These are phyloP conservation scores for Golubevia sp. DNA, from an alignment of 1,284 basidiomycete species.

Conservation along the genomic window DNA sequence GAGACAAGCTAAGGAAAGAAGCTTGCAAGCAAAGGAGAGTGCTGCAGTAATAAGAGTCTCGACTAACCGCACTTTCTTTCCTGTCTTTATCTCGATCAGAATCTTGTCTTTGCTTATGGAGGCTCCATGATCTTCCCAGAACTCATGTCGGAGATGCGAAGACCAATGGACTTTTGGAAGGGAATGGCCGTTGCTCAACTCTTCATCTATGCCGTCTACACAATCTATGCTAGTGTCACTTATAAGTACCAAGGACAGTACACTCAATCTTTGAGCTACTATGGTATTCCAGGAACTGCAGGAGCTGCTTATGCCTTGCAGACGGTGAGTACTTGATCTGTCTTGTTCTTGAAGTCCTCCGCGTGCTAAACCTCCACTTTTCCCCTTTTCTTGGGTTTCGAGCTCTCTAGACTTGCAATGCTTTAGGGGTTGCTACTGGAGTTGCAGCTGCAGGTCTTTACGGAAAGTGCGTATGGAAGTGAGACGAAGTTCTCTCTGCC, in stretches of 20 bases:
- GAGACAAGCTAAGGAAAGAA: neutral
- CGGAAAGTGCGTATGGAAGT: slow-evolving; percentile 14
- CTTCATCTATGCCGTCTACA: slow-evolving; percentile 23
- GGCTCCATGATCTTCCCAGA: slow-evolving; percentile 42
- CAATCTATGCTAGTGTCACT: neutral
- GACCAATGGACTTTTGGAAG: slow-evolving; percentile 45
- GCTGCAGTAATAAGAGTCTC: neutral
- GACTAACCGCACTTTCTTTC: neutral
- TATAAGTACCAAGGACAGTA: slow-evolving; percentile 32
- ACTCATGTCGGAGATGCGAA: slow-evolving; percentile 35
- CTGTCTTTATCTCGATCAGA: too few species aligned
- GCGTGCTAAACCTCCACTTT: too few species aligned
- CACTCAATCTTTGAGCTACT: slow-evolving; percentile 29
- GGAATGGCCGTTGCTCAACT: slow-evolving; percentile 29
- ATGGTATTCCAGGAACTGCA: slow-evolving; percentile 16
- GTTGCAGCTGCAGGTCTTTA: slow-evolving; percentile 36
- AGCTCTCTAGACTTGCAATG: slow-evolving; percentile 38
- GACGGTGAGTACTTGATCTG: too few species aligned
- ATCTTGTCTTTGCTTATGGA: slow-evolving; percentile 13
- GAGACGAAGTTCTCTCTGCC: neutral
- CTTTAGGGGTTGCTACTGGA: slow-evolving; percentile 29
- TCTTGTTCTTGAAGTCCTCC: too few species aligned
- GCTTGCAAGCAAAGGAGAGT: neutral
- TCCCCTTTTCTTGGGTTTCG: slow-evolving; percentile 22
- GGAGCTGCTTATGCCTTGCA: too few species aligned